Percentiles rank a stretch among this genome's conserved stretches.
phyloP scores from a whole-genome alignment of 768 basidiomycete genomes.

The Lentinula detonsa region DNA sequence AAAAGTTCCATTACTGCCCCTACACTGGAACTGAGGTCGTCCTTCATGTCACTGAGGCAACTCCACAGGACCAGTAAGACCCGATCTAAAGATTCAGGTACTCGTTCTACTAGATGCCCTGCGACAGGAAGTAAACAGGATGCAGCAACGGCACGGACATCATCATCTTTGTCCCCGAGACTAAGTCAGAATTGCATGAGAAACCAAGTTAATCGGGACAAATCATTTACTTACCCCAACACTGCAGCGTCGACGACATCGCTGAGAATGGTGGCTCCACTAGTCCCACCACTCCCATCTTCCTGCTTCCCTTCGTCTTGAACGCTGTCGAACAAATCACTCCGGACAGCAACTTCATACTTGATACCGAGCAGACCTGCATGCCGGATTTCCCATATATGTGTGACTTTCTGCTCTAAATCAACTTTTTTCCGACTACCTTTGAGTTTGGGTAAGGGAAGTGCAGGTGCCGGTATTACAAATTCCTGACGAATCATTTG shows the following conservation, averaged over 20 bases:
- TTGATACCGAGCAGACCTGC: conserved; percentile 97
- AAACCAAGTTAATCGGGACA: not conserved
- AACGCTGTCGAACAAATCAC: conserved; percentile 55
- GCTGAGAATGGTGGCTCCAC: conserved; percentile 54
- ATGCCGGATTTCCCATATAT: conserved; percentile 96
- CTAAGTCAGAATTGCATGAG: conserved; percentile 31
- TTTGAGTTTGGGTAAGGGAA: not conserved
- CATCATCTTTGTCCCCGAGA: conserved; percentile 87
- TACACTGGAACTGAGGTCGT: conserved; percentile 94
- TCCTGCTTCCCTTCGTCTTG: conserved; percentile 25
- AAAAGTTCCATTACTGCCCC: conserved; percentile 96
- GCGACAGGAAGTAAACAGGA: conserved; percentile 89
- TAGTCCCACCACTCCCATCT: conserved; percentile 28
- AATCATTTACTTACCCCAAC: conserved; percentile 57
- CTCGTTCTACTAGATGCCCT: conserved; percentile 64
- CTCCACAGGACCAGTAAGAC: conserved; percentile 86
- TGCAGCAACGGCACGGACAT: conserved; percentile 93
- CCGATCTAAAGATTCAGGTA: conserved; percentile 64
- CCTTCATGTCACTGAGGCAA: conserved; percentile 89
- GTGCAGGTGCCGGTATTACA: conserved; percentile 26
- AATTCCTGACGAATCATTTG: conserved; percentile 95
- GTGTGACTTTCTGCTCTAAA: conserved; percentile 37
- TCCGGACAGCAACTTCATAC: conserved; percentile 94
- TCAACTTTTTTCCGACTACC: conserved; percentile 16
- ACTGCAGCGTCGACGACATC: conserved; percentile 90